Conservation (phyloP, 1,139 yeast species). For the Saccharomyces pastorianus region DNA sequence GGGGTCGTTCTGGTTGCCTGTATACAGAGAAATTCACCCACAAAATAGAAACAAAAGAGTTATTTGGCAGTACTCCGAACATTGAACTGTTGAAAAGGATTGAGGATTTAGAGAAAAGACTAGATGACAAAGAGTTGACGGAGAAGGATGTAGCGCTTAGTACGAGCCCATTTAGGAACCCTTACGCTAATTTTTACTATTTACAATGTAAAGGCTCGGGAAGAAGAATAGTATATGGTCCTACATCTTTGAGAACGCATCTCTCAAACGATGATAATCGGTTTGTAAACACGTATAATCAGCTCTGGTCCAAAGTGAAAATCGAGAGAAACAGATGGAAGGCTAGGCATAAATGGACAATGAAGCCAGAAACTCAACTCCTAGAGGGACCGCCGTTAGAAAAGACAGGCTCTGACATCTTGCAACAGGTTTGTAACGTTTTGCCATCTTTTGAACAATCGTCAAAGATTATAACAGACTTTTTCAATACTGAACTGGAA, state of each 20-base stretch:
- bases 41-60: not conserved
- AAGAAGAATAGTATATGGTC: slow-evolving; percentile 21
- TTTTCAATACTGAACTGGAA: slow-evolving; percentile 15
- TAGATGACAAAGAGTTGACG: not conserved
- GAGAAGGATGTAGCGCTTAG: not conserved
- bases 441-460: slow-evolving; percentile 22
- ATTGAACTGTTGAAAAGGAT: slow-evolving; percentile 1
- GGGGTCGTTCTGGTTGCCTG: slow-evolving; percentile 20
- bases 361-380: slow-evolving; percentile 4
- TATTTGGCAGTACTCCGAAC: slow-evolving; percentile 1
- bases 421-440: slow-evolving; percentile 14
- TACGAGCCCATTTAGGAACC: slow-evolving; percentile 8
- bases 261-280: slow-evolving; percentile 15
- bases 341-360: not conserved
- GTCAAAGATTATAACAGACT: slow-evolving; percentile 9
- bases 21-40: slow-evolving; percentile 14
- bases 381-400: slow-evolving; percentile 3
- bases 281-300: slow-evolving; percentile 16
- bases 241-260: slow-evolving; percentile 22
- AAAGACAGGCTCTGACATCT: not conserved
- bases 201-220: slow-evolving; percentile 14
- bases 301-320: slow-evolving; percentile 21
- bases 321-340: slow-evolving; percentile 11
- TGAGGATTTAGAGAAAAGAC: slow-evolving; percentile 2
- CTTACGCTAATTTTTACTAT: slow-evolving; percentile 13